These are phyloP conservation scores for Xylaria flabelliformis DNA, from an alignment of 495 filamentous ascomycete species.

Conservation along the genomic window DNA sequence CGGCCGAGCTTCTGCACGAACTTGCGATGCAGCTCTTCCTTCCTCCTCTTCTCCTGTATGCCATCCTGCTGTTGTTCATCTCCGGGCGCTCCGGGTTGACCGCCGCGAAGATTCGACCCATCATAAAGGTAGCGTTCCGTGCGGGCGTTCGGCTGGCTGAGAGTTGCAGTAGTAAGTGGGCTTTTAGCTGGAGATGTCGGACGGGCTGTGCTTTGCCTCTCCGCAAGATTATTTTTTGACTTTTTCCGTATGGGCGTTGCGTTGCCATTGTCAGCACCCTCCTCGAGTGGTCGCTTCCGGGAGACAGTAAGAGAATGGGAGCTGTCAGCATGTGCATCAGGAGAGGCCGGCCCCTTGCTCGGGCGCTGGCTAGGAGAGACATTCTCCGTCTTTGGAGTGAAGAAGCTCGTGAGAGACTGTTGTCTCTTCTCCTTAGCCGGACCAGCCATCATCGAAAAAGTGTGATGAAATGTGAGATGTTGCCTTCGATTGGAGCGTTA, in stretches of 20 bases:
- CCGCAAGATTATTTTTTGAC: conserved; percentile 41
- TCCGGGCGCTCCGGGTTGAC: conserved; percentile 31
- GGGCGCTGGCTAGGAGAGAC: conserved; percentile 25
- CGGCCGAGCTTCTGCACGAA: conserved; percentile 90
- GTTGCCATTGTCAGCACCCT: conserved; percentile 49
- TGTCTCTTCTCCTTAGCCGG: conserved; percentile 66
- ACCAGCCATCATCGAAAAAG: conserved; percentile 42
- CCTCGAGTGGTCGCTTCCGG: conserved; percentile 55
- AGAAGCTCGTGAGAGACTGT: conserved; percentile 86
- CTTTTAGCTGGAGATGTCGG: conserved; percentile 22
- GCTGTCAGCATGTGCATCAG: conserved; percentile 12
- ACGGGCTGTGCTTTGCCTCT: conserved; percentile 37
- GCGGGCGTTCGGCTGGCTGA: conserved; percentile 35
- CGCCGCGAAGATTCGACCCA: conserved; percentile 36
- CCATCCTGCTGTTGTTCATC: conserved; percentile 60
- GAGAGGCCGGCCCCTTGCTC: conserved; percentile 21
- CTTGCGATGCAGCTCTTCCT: conserved; percentile 77
- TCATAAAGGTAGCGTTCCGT: conserved; percentile 57
- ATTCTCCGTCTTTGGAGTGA: conserved; percentile 66
- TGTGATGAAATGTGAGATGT: conserved; percentile 14
- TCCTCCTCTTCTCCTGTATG: conserved; percentile 52
- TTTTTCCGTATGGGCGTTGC: conserved; percentile 49
- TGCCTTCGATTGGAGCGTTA: neutral
- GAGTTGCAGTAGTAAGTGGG: conserved; percentile 23
- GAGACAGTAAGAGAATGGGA: conserved; percentile 28